Base-by-base conservation (phyloP, 768 basidiomycete species). In the Hericium coralloides region DNA sequence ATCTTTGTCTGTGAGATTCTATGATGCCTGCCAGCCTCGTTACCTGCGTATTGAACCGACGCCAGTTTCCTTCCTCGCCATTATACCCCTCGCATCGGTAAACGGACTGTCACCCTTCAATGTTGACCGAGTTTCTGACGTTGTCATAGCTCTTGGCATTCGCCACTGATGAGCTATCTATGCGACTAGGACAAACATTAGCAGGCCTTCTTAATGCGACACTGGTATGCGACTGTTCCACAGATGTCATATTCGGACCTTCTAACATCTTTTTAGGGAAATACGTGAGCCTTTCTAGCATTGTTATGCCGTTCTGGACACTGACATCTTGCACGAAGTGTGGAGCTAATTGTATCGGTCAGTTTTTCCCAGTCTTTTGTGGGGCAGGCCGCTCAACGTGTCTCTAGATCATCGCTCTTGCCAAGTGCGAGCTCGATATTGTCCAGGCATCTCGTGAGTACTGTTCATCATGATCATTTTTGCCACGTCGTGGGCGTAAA, bases 171-270 rank as follows among this genome's bases (percentile, higher is more conserved):
- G 89, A 94, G 60, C 62, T 94, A 17, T 88, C 92, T 3, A 65
- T 91, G 55, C 82, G 90, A 31, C 84, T 92, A 1, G 92, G 91
- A 1, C 85, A 89, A 68, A 90, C 90, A 2, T 71, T 92, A 12
- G 89, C 90, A 3, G 91, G 91, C 39, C 77, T 94, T 2, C 67
- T 94, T 55, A 94, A 93, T 70, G 92, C 92, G 20, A 94, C 91
- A 14, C 73, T 91, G 61, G 87, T 90, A 60, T 57, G 68, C 66
- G n/a, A 31, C 38, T 52, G 38, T 26, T 41, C 41, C 54, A 26
- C 26, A 37, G 18, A 18, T 41, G 12, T 9, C 23, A 53, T 26
- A 20, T 52, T 14, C 59, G 41, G 38, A 38, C 5, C 36, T 26
- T 53, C 41, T 48, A 26, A 50, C 17, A 18, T 23, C 48, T 51